A percentile compares a stretch with the other conserved stretches of the same genome.
Evolutionary conservation across 495 filamentous ascomycete species (phyloP).

Genomic region (Saxophila tyrrhenica): DNA sequence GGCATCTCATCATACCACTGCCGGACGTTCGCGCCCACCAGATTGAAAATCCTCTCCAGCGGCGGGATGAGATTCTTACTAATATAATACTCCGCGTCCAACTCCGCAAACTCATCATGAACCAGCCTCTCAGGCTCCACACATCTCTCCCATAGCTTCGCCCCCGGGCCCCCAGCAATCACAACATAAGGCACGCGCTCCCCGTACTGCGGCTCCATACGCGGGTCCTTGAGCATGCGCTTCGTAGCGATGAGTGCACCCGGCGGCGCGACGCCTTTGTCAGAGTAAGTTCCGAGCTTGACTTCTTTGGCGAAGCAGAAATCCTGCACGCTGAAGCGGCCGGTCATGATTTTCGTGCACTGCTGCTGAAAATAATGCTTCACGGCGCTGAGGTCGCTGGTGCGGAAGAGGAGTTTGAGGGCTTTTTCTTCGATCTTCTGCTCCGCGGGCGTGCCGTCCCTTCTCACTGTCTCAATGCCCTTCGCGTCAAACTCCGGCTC

Average conservation of each 20-base stretch:
- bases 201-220: slow-evolving; percentile 86
- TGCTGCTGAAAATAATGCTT: slow-evolving; percentile 86
- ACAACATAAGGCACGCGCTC: slow-evolving; percentile 94
- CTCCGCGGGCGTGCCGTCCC: slow-evolving; percentile 89
- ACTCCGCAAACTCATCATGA: slow-evolving; percentile 56
- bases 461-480: slow-evolving; percentile 90
- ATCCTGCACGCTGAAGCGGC: slow-evolving; percentile 79
- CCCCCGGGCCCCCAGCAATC: slow-evolving; percentile 73
- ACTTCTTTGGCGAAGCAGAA: slow-evolving; percentile 93
- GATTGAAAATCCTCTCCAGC: slow-evolving; percentile 90
- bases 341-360: slow-evolving; percentile 87
- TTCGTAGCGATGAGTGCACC: slow-evolving; percentile 78
- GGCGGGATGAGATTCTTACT: slow-evolving; percentile 90
- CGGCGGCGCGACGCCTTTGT: slow-evolving; percentile 64
- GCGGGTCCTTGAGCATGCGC: slow-evolving; percentile 73
- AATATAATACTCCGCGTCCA: slow-evolving; percentile 98
- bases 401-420: slow-evolving; percentile 78
- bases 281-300: slow-evolving; percentile 79
- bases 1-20: slow-evolving; percentile 97
- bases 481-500: slow-evolving; percentile 95
- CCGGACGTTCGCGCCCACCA: slow-evolving; percentile 85
- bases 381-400: slow-evolving; percentile 76
- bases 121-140: slow-evolving; percentile 79
- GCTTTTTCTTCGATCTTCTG: slow-evolving; percentile 97
- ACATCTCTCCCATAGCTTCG: slow-evolving; percentile 78